phyloP scores from a whole-genome alignment of 2,329 filamentous ascomycete species.

The Fusarium sp. region DNA sequence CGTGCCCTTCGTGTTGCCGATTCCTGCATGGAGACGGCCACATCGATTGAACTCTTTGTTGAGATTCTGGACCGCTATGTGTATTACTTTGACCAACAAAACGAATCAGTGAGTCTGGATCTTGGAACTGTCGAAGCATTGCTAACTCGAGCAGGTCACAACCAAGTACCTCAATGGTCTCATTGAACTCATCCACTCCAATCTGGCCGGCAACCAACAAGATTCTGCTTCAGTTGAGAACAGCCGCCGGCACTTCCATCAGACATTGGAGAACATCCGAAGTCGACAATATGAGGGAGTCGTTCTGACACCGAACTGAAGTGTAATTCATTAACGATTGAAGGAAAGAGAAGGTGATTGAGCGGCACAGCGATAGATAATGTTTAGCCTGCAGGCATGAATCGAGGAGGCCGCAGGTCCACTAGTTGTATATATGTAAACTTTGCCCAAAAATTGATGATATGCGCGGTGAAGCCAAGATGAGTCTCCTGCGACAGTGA shows the following conservation, averaged over 20 bases:
- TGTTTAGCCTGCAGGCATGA: constrained; percentile 26
- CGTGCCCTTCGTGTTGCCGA: constrained; percentile 94
- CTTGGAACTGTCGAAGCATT: background rate
- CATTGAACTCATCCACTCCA: constrained; percentile 97
- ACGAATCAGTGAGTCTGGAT: constrained; percentile 77
- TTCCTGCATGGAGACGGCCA: constrained; percentile 98
- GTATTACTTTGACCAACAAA: constrained; percentile 99
- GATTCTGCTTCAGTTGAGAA: constrained; percentile 85
- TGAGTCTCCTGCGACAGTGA: background rate
- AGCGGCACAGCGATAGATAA: constrained; percentile 42
- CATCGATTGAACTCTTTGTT: constrained; percentile 97
- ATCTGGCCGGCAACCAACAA: constrained; percentile 83
- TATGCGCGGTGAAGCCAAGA: background rate
- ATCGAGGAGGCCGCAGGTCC: constrained; percentile 25
- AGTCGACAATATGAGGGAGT: constrained; percentile 93
- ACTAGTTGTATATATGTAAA: constrained; percentile 43
- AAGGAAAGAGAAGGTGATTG: constrained; percentile 11
- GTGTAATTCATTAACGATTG: background rate
- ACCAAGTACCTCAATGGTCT: constrained; percentile 98
- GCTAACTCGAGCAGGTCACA: constrained; percentile 66
- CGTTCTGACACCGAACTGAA: constrained; percentile 68
- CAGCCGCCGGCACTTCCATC: constrained; percentile 91
- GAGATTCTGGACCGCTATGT: constrained; percentile 98
- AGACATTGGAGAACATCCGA: constrained; percentile 92
- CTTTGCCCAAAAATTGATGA: constrained; percentile 35